These are phyloP conservation scores for Chloropicon primus DNA, from an alignment of 139 green algal species.

Conservation along the genomic window DNA sequence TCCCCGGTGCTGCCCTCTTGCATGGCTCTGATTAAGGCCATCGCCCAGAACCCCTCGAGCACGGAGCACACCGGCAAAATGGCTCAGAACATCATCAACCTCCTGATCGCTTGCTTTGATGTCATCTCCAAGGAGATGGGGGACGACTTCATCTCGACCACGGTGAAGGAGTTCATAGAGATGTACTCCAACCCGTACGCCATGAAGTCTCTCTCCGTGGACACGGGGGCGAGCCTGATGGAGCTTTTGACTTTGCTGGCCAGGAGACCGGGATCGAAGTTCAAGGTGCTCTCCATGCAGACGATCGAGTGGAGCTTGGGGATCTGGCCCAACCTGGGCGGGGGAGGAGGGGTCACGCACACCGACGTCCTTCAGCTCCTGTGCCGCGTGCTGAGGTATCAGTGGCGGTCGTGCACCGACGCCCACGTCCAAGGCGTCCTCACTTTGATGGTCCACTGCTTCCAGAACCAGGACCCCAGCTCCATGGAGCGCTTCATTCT, in stretches of 20 bases:
- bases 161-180: not conserved
- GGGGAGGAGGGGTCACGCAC: not conserved
- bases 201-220: not conserved
- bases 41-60: not conserved
- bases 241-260: not conserved
- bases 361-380: not conserved
- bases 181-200: not conserved
- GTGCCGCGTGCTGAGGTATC: not conserved
- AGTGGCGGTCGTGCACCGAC: not conserved
- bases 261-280: not conserved
- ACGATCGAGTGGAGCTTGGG: not conserved
- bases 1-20: not conserved
- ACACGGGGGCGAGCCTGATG: not conserved
- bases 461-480: not conserved
- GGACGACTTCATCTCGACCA: not conserved
- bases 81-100: not conserved
- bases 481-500: not conserved
- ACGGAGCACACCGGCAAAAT: not conserved
- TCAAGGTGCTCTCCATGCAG: not conserved
- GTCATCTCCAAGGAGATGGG: not conserved
- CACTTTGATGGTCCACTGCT: not conserved
- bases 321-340: not conserved
- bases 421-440: not conserved
- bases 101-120: not conserved
- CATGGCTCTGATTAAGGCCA: not conserved